Evolutionary conservation across 2,329 filamentous ascomycete species (phyloP), one percentile per base, ranked within the genome.

Genomic region (Fusarium sp.): DNA sequence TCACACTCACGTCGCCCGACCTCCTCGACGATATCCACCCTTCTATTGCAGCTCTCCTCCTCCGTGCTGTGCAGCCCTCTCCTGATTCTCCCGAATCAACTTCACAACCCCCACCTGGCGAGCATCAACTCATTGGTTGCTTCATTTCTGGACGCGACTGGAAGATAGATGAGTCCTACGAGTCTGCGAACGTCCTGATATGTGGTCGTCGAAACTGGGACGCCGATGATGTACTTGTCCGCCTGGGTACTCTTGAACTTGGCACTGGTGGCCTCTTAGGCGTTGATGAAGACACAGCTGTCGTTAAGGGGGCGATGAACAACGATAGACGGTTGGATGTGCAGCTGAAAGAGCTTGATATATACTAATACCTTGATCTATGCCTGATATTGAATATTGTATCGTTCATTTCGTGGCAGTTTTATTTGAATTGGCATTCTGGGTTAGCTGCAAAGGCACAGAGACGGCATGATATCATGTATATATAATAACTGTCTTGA

Each of bases 101-200:
- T n/a, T 48, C 49, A 2, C 73, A 76, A 24, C 61, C 60, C 4
- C 73, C 74, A 11, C 34, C 67, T 8, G 74, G 74, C 30, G 74
- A 74, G 18, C 70, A 78, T 56, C 60, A 69, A 8, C 74, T 79
- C 34, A 54, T 73, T 8, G 75, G 72, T 11, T 67, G 78, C 32
- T 73, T 80, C 27, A 56, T 80, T 20, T 77, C 77, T 3, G 78
- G 78, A 5, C 76, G 77, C 3, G 74, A 76, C 52, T 79, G 77
- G 77, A 76, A 73, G 38, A 38, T 52, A 5, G 70, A 76, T 9
- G 71, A 74, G 62, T 72, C 72, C 6, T 75, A 61, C 16, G 66
- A 77, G 51, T 70, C 72, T 24, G 75, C 74, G 16, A 79, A 75
- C 30, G 67, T 77, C 8, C 70, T 80, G 40, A 67, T 80, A 20